Percentiles rank a stretch among this genome's conserved stretches.
Evolutionary conservation across 345 rosid genomes (phyloP).

Genomic region (Gossypioides kirkii): DNA sequence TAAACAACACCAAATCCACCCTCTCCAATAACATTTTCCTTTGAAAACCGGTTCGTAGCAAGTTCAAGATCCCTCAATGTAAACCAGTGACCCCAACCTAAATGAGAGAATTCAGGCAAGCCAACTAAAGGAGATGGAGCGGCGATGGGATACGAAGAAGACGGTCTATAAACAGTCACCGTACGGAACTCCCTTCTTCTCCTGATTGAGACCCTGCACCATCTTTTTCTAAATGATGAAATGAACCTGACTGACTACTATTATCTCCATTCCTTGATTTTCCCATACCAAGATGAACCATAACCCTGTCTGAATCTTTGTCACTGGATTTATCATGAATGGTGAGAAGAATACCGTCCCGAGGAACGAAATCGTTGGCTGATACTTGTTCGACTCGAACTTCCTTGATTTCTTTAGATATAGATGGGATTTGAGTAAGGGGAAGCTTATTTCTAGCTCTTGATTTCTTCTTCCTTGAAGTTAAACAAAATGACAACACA

Average conservation of each 20-base stretch:
- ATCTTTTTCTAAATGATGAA: slow-evolving; percentile 55
- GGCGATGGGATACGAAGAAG: slow-evolving; percentile 61
- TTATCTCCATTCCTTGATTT: slow-evolving; percentile 54
- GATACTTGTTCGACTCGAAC: slow-evolving; percentile 79
- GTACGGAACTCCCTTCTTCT: slow-evolving; percentile 56
- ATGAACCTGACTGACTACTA: slow-evolving; percentile 54
- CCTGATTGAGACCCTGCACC: slow-evolving; percentile 62
- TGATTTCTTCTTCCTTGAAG: slow-evolving; percentile 69
- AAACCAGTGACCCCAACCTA: slow-evolving; percentile 94
- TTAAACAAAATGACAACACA: slow-evolving; percentile 59
- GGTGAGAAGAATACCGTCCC: slow-evolving; percentile 63
- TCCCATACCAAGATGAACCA: slow-evolving; percentile 76
- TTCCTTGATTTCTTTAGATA: slow-evolving; percentile 93
- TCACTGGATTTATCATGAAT: slow-evolving; percentile 66
- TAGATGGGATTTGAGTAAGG: slow-evolving; percentile 58
- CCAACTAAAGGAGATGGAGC: slow-evolving; percentile 71
- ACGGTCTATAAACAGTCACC: slow-evolving; percentile 43
- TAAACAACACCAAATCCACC: slow-evolving; percentile 84
- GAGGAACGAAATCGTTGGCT: slow-evolving; percentile 53
- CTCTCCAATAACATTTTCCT: slow-evolving; percentile 71
- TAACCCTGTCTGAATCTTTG: slow-evolving; percentile 68
- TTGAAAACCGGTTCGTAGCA: slow-evolving; percentile 68
- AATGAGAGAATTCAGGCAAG: slow-evolving; percentile 70
- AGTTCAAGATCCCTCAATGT: slow-evolving; percentile 74
- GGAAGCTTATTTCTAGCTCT: slow-evolving; percentile 50